These are phyloP conservation scores for Aspergillus saccharolyticus DNA, from an alignment of 495 filamentous ascomycete genomes.

Conservation along the genomic window DNA sequence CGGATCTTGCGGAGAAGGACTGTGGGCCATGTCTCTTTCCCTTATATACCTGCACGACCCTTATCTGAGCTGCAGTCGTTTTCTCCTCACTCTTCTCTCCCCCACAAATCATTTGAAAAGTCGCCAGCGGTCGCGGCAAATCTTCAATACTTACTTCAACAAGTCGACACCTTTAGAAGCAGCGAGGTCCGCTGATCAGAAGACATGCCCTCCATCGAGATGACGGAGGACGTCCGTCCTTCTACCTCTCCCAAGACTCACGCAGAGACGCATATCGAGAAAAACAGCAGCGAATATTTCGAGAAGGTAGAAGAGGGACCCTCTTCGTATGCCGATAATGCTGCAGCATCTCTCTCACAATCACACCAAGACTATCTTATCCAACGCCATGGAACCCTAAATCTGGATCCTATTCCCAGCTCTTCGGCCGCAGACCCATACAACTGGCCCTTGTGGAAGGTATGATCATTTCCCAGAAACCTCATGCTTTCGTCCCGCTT, in stretches of 20 bases:
- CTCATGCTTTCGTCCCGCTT: neutral
- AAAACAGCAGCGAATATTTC: conserved; percentile 5
- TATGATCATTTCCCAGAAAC: conserved; percentile 9
- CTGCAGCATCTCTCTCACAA: neutral
- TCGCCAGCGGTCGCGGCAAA: neutral
- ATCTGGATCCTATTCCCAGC: conserved; percentile 48
- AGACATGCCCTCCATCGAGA: neutral
- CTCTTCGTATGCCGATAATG: conserved; percentile 1
- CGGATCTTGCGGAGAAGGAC: neutral
- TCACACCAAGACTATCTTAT: neutral
- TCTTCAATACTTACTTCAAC: too few relatives aligned
- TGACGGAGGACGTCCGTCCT: conserved; percentile 1
- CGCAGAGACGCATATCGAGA: neutral
- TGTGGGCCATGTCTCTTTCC: neutral
- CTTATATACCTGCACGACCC: neutral
- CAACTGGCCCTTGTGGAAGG: conserved; percentile 47
- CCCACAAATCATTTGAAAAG: neutral
- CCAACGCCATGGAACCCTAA: conserved; percentile 25
- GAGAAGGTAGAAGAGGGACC: conserved; percentile 1
- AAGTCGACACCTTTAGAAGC: too few relatives aligned
- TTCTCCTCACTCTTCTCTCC: neutral
- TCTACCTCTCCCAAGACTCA: neutral
- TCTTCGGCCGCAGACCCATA: conserved; percentile 45
- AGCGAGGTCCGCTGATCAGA: too few relatives aligned
- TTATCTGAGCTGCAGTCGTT: neutral